Base-by-base conservation (phyloP, 148 eudicot species). In the Persicaria maculosa region DNA sequence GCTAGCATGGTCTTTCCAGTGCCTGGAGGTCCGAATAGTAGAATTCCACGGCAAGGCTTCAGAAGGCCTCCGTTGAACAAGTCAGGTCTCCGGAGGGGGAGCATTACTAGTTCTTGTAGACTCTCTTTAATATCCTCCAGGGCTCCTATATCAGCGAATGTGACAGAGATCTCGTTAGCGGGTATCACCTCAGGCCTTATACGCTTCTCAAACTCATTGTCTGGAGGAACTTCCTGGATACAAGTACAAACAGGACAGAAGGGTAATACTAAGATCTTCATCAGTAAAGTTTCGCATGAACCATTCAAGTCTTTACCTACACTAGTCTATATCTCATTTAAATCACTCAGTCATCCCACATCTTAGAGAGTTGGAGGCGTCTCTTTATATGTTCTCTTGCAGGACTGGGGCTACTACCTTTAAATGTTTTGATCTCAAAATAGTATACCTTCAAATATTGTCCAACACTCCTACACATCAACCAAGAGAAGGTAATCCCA, bases 1-100 rank as follows among this genome's bases (percentile, higher is more conserved):
- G 97, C 98, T 79, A 93, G 71, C 98, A 93, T 93, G 14, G 98
- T 93, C 78, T 93, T 91, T 68, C 95, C 98, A 0, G 98, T 93
- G 44, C 98, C 98, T 76, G 98, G 97, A 74, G 97, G 98, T 44
- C 98, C 98, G 54, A 93, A 93, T 11, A 93, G 84, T 79, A 93
- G 79, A 80, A 93, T 93, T 72, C 98, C 98, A 67, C 95, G 75
- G 77, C 98, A 93, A 40, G 98, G 98, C 79, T 91, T 93, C 73
- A 93, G 48, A 77, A 93, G 91, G 36, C 98, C 98, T 46, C 98
- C 98, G 74, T 78, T 81, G 54, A 93, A 93, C 53, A 91, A 80
- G 80, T 93, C 97, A n/a, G 98, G 98, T 74, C 98, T 75, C 72
- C 90, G 85, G 57, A 93, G 97, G 50, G 98, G 98, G 73, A 93